phyloP scores from a whole-genome alignment of 306 rosid species.

The Inga laurina region DNA sequence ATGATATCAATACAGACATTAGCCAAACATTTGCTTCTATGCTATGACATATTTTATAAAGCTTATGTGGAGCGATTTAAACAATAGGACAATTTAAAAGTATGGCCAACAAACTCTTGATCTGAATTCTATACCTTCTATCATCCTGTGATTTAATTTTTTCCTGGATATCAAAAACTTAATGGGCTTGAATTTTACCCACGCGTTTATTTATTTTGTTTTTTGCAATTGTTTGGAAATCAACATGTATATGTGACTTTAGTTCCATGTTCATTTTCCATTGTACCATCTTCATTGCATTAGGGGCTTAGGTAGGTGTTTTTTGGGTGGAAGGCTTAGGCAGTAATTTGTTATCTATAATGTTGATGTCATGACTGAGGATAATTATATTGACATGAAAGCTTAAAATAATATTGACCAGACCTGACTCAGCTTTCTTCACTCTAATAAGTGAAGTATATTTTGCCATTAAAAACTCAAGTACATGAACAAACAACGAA shows the following conservation, averaged over 20 bases:
- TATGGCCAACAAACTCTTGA: too few species aligned
- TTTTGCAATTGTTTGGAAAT: background rate
- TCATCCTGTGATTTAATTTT: too few species aligned
- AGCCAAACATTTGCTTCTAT: background rate
- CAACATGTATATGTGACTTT: background rate
- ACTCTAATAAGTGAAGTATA: background rate
- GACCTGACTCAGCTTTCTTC: background rate
- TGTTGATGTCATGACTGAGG: background rate
- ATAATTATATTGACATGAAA: background rate
- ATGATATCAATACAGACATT: background rate
- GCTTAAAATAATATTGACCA: background rate
- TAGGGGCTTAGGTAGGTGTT: background rate
- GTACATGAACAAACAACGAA: background rate
- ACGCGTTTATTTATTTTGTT: too few species aligned
- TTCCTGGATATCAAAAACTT: too few species aligned
- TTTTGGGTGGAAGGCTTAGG: background rate
- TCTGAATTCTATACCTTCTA: too few species aligned
- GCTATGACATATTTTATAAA: too few species aligned
- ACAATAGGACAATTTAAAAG: too few species aligned
- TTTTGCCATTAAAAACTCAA: background rate
- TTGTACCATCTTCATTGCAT: background rate
- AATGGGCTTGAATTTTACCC: background rate
- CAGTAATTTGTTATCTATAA: background rate
- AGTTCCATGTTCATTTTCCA: background rate
- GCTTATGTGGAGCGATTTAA: too few species aligned